A percentile compares a stretch with the other conserved stretches of the same genome.
These are phyloP conservation scores for Colletotrichum abscissum DNA, from an alignment of 2,329 filamentous ascomycete genomes.

Conservation along the genomic window DNA sequence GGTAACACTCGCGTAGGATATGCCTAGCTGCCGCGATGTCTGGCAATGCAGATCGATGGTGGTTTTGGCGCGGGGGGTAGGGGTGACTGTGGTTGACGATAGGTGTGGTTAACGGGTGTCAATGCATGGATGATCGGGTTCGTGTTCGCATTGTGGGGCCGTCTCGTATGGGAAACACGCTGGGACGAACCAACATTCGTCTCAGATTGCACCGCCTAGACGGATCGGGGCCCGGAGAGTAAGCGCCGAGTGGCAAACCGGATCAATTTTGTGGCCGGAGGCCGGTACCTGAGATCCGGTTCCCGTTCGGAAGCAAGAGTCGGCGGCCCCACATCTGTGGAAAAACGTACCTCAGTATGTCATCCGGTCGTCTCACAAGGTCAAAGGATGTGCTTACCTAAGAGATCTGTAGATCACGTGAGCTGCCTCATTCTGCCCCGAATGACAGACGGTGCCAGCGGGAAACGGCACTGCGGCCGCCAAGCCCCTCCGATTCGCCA, in stretches of 20 bases:
- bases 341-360: not conserved
- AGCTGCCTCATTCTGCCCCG: no score
- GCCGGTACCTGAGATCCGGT: not conserved
- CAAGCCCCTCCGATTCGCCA: slow-evolving; percentile 13
- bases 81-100: not conserved
- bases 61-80: not conserved
- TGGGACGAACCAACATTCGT: slow-evolving; percentile 6
- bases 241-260: not conserved
- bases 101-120: not conserved
- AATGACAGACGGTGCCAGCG: not conserved
- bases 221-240: not conserved
- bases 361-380: not conserved
- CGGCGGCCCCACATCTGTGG: not conserved
- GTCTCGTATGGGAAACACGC: slow-evolving; percentile 2
- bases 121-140: slow-evolving; percentile 22
- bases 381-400: no score
- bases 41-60: slow-evolving; percentile 19
- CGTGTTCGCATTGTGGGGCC: slow-evolving; percentile 23
- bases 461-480: not conserved
- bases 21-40: not conserved
- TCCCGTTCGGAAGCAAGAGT: not conserved
- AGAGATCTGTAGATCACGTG: no score
- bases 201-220: not conserved
- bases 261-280: not conserved
- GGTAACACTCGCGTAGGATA: slow-evolving; percentile 2